Percentiles rank a stretch among this genome's conserved stretches.
These are phyloP conservation scores for Eucalyptus albens DNA, from an alignment of 345 rosid genomes.

Conservation along the genomic window DNA sequence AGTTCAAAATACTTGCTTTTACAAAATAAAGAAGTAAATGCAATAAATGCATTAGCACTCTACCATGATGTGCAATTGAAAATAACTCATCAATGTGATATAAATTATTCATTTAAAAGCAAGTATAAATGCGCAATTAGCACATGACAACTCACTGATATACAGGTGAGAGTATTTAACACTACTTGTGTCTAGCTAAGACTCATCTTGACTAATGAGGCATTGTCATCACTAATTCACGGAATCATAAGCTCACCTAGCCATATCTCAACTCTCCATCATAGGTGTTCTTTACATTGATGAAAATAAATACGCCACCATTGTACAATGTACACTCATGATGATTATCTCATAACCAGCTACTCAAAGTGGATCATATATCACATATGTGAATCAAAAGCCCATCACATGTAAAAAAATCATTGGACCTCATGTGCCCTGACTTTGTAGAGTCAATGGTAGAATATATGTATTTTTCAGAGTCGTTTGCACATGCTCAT, in stretches of 20 bases:
- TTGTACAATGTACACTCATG: not conserved
- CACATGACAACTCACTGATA: rapidly evolving
- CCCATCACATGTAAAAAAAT: not conserved
- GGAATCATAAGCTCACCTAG: not conserved
- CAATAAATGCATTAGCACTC: not conserved
- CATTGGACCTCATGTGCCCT: not conserved
- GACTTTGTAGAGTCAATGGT: not conserved
- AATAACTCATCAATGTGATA: not conserved
- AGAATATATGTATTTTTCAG: not conserved
- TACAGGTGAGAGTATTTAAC: not conserved
- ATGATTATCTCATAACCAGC: not conserved
- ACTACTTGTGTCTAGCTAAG: rapidly evolving
- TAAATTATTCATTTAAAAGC: not conserved
- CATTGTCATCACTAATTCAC: not conserved
- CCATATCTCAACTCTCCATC: not conserved
- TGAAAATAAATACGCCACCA: not conserved
- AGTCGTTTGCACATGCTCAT: not conserved
- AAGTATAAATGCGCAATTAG: not conserved
- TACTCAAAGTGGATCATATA: not conserved
- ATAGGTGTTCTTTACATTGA: not conserved
- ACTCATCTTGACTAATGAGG: not conserved
- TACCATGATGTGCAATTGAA: not conserved
- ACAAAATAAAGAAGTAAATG: not conserved
- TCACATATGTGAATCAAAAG: rapidly evolving
- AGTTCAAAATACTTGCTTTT: not conserved